Evolutionary conservation across 352 stramenopile species (phyloP), one percentile per base, ranked within the genome.

Genomic region (Salisapilia sapeloensis): DNA sequence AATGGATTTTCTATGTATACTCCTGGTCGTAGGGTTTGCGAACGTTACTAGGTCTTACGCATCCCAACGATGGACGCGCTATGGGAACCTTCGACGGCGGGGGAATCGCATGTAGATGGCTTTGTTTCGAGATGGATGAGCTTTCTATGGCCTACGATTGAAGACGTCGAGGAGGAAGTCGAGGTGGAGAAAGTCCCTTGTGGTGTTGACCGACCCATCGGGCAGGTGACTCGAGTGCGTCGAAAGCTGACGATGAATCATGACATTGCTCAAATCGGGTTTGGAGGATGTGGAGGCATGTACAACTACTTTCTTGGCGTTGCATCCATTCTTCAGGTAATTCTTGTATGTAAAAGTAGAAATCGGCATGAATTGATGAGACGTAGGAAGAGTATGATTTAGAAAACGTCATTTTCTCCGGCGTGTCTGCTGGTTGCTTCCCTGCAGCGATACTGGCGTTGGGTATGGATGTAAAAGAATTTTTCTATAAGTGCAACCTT

Each of bases 231-330:
- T n/a, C n/a, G n/a, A n/a, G n/a, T n/a, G n/a, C n/a, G n/a, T n/a
- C n/a, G n/a, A n/a, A 59, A 65, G 46, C 62, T 82, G 21, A 78
- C 62, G 35, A 40, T 56, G 35, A 48, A 71, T 37, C 37, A 77
- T 35, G 51, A 51, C 33, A 53, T 80, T 18, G 67, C 58, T 27
- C 71, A 87, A 38, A 67, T 87, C 25, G 65, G 67, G 13, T 87
- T 87, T 43, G 71, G 71, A 23, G 71, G 71, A 30, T 87, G 71
- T 29, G 71, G 71, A 5, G 71, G 71, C 35, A 84, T 87, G 65
- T 87, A 87, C 63, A 87, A 87, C 41, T 87, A 84, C 45, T 80
- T 84, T 22, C 42, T 87, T 17, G 72, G 72, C 4, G 67, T 87
- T 4, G 72, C 72, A 20, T 79, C 65, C 14, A 53, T 87, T 24